phyloP scores from a whole-genome alignment of 2,329 filamentous ascomycete species.

The Neophaeococcomyces mojaviensis region DNA sequence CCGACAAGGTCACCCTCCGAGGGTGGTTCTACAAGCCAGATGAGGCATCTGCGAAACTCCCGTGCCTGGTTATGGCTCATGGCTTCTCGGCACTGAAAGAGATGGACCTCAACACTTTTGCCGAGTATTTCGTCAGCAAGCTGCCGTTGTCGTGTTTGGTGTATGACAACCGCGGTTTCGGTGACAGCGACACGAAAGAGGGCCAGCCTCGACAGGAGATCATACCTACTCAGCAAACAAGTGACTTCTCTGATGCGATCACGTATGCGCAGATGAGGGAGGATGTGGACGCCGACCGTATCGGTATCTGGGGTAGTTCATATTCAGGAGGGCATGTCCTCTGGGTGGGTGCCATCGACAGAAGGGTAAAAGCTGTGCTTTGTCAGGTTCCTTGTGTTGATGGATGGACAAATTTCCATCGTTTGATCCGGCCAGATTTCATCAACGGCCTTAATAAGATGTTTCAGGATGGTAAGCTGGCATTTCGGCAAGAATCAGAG shows the following conservation, averaged over 20 bases:
- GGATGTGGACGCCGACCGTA: slow-evolving; percentile 26
- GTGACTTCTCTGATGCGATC: slow-evolving; percentile 33
- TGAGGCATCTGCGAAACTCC: slow-evolving; percentile 9
- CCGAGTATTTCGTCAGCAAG: slow-evolving; percentile 17
- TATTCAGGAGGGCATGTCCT: slow-evolving; percentile 36
- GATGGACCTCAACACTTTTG: slow-evolving; percentile 20
- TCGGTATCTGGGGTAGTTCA: slow-evolving; percentile 34
- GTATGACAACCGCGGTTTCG: slow-evolving; percentile 30
- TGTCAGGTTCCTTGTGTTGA: slow-evolving; percentile 32
- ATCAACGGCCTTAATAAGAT: slow-evolving; percentile 22
- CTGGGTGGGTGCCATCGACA: slow-evolving; percentile 32
- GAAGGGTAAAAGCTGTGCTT: slow-evolving; percentile 34
- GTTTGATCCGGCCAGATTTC: slow-evolving; percentile 29
- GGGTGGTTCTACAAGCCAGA: slow-evolving; percentile 20
- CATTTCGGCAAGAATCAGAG: background rate
- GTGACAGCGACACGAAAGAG: slow-evolving; percentile 27
- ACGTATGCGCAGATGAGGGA: slow-evolving; percentile 26
- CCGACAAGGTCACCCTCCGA: slow-evolving; percentile 20
- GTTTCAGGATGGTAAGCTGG: slow-evolving; percentile 24
- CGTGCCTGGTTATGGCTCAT: slow-evolving; percentile 21
- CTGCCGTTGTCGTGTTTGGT: slow-evolving; percentile 22
- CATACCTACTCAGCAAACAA: slow-evolving; percentile 26
- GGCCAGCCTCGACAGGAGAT: slow-evolving; percentile 30
- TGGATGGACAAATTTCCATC: slow-evolving; percentile 31
- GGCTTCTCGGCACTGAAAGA: slow-evolving; percentile 23